Conservation (phyloP, 257 asterid genomes). For the Jasminum sambac region DNA sequence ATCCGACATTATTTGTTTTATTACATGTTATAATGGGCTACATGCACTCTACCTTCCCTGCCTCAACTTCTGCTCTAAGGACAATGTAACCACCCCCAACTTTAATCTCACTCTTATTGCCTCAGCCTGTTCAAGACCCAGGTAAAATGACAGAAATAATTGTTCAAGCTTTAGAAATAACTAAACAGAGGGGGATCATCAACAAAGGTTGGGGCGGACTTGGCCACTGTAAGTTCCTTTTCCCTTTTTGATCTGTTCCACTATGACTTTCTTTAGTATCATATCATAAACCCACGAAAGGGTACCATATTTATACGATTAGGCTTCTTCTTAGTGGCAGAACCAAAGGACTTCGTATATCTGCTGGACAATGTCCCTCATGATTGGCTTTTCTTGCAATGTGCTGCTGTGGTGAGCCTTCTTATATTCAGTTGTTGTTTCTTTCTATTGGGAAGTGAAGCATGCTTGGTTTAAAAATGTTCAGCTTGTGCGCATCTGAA, state of each 20-base stretch:
- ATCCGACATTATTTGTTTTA: background rate
- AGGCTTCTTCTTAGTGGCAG: slow-evolving; percentile 68
- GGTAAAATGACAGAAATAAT: slow-evolving; percentile 88
- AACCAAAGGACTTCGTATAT: slow-evolving; percentile 76
- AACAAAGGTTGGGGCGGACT: slow-evolving; percentile 99
- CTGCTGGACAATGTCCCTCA: slow-evolving; percentile 90
- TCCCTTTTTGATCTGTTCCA: slow-evolving; percentile 18
- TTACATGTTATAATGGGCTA: background rate
- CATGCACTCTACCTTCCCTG: slow-evolving; percentile 20
- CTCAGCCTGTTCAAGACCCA: slow-evolving; percentile 97
- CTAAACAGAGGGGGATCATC: slow-evolving; percentile 87
- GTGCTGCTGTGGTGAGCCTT: slow-evolving; percentile 83
- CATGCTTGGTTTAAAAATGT: background rate
- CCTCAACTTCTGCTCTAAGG: slow-evolving; percentile 4
- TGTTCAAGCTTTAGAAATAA: slow-evolving; percentile 74
- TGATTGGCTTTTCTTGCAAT: slow-evolving; percentile 97
- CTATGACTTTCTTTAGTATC: too few species aligned
- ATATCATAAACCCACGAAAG: slow-evolving; percentile 20
- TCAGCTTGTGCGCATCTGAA: background rate
- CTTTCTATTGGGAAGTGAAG: background rate
- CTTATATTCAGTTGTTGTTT: slow-evolving; percentile 17
- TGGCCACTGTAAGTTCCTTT: slow-evolving; percentile 77
- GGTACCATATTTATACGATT: slow-evolving; percentile 4
- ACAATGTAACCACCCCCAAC: background rate
- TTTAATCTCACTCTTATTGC: slow-evolving; percentile 23